Percentiles rank a stretch among this genome's conserved stretches.
These are phyloP conservation scores for Prinsepia uniflora DNA, from an alignment of 306 rosid species.

Conservation along the genomic window DNA sequence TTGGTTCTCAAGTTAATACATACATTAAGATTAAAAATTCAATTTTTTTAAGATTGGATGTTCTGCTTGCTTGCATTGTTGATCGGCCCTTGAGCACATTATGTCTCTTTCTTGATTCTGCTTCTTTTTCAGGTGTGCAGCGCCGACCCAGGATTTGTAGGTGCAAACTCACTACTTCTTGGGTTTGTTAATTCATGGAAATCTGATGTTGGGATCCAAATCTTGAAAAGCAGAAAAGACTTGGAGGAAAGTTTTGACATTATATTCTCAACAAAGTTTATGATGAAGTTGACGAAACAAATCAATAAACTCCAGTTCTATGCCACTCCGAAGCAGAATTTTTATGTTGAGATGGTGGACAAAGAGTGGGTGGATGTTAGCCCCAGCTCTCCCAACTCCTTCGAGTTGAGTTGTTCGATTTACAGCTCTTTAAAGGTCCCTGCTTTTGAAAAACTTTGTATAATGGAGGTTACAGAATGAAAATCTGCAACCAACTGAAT, in stretches of 20 bases:
- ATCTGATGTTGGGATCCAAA: conserved; percentile 65
- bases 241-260: conserved; percentile 48
- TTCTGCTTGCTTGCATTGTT: background rate
- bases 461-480: conserved; percentile 50
- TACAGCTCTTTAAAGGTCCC: conserved; percentile 57
- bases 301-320: conserved; percentile 52
- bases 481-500: background rate
- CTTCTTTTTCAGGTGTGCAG: conserved; percentile 54
- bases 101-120: conserved; percentile 10
- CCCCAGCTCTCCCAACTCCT: conserved; percentile 64
- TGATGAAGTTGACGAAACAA: conserved; percentile 53
- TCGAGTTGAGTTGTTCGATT: conserved; percentile 56
- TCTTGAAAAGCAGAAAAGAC: conserved; percentile 33
- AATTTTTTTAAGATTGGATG: background rate
- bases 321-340: conserved; percentile 50
- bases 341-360: conserved; percentile 54
- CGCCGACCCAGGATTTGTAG: conserved; percentile 38
- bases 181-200: conserved; percentile 43
- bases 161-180: conserved; percentile 57
- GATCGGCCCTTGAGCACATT: background rate
- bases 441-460: conserved; percentile 56
- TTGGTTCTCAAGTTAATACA: background rate
- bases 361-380: conserved; percentile 76
- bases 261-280: conserved; percentile 56
- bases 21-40: background rate